Evolutionary conservation across 306 rosid species (phyloP).

Genomic region (Rubus parviflorus): DNA sequence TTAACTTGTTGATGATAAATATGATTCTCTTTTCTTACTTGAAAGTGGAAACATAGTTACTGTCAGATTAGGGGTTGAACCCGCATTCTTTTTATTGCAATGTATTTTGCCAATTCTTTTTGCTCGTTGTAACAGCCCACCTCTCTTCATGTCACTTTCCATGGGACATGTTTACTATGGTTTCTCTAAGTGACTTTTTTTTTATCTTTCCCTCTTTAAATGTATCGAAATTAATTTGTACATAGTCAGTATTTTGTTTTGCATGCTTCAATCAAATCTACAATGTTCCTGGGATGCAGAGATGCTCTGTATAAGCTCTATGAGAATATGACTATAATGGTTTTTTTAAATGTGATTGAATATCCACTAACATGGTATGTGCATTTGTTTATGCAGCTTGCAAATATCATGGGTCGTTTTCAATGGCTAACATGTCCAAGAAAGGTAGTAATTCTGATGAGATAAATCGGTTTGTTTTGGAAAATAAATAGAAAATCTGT

Average conservation of each 20-base stretch:
- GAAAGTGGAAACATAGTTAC: not conserved
- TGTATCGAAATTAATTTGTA: not conserved
- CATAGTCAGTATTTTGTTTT: not conserved
- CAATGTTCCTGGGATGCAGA: not conserved
- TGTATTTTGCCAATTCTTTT: not conserved
- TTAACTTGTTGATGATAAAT: not conserved
- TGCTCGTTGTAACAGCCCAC: not conserved
- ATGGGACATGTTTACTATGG: not conserved
- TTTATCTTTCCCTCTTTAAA: not conserved
- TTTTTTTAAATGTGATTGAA: constrained; percentile 20
- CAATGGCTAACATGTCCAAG: constrained; percentile 96
- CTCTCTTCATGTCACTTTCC: not conserved
- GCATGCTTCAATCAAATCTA: not conserved
- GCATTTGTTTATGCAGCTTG: constrained; percentile 73
- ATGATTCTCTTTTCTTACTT: not conserved
- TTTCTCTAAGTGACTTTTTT: not conserved
- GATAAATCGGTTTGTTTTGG: constrained; percentile 5
- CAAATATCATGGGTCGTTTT: constrained; percentile 80
- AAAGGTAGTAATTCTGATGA: constrained; percentile 60
- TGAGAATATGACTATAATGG: not conserved
- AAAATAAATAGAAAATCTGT: constrained; percentile 17
- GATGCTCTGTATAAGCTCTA: not conserved
- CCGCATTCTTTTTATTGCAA: not conserved
- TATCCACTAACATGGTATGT: constrained; percentile 19
- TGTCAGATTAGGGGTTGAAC: not conserved